Evolutionary conservation across 768 basidiomycete genomes (phyloP).

Genomic region (Boletus sp.): DNA sequence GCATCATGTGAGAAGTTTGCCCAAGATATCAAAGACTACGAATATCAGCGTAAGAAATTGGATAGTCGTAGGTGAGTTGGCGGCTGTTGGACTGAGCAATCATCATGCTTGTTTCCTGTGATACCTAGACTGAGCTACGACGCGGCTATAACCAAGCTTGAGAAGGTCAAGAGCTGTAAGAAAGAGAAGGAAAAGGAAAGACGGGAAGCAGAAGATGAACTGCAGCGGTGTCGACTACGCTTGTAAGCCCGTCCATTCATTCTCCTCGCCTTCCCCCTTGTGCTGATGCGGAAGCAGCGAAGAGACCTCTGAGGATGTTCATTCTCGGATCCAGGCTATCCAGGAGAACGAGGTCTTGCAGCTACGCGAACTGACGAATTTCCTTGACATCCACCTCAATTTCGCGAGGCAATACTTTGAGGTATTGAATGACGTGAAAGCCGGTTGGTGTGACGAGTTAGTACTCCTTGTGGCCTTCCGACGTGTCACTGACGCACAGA

Average conservation of each 20-base stretch:
- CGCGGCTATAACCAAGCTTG: slow-evolving; percentile 64
- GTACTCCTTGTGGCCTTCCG: slow-evolving; percentile 17
- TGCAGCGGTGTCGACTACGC: slow-evolving; percentile 64
- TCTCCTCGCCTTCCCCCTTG: not conserved
- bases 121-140: slow-evolving; percentile 66
- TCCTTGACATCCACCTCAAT: slow-evolving; percentile 72
- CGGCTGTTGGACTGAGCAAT: not conserved
- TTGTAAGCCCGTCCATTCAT: slow-evolving; percentile 51
- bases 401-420: slow-evolving; percentile 72
- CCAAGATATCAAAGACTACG: slow-evolving; percentile 82
- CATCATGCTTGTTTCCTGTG: not conserved
- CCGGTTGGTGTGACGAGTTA: slow-evolving; percentile 65
- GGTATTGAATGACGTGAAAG: slow-evolving; percentile 66
- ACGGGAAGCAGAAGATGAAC: slow-evolving; percentile 77
- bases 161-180: slow-evolving; percentile 66
- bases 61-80: slow-evolving; percentile 70
- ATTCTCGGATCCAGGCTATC: slow-evolving; percentile 72
- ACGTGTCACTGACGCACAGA: slow-evolving; percentile 4
- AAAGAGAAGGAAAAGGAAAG: slow-evolving; percentile 78
- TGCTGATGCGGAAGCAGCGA: slow-evolving; percentile 49
- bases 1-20: slow-evolving; percentile 59
- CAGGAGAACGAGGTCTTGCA: slow-evolving; percentile 77
- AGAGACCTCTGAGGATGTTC: slow-evolving; percentile 81
- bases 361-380: slow-evolving; percentile 61
- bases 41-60: slow-evolving; percentile 76